Base-by-base conservation (phyloP, 306 rosid genomes). In the Trichosanthes truncata region DNA sequence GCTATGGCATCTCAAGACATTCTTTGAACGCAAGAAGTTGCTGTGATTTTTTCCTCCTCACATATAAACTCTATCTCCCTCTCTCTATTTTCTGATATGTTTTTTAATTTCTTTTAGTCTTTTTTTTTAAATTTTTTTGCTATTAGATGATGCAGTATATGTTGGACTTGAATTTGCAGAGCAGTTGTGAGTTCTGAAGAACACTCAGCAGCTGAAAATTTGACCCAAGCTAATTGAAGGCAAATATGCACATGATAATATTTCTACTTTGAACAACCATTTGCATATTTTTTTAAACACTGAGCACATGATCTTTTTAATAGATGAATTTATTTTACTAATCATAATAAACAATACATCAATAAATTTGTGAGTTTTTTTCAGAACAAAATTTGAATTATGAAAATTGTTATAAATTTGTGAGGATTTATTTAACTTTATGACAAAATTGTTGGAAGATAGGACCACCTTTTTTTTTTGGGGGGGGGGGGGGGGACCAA, bases 1-100 rank as follows among this genome's bases (percentile, higher is more conserved):
- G 74, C 78, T 92, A 68, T 94, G 97, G 98, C 94, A 95, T 88
- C 88, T 95, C 87, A 95, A 91, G 93, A 49, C 94, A 63, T 95
- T 91, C 89, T 95, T 95, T 77, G 92, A 90, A 89, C 89, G 96
- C 89, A 95, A 92, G 91, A 95, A 93, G 85, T 87, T 93, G 83
- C 92, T 93, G 60, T 91, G 84, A 86, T 79, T 76, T 78, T 43
- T 33, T 43, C 26, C 23, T 72, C 76, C 78, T 73, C 36, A 4
- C 20, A 18, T 75, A 11, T 45, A 5, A 31, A n/a, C 76, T 65
- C 52, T 63, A 56, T 1, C 25, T 66, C 74, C 65, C 53, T 5
- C 60, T 21, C 49, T 52, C 8, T 18, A 29, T 80, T 78, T 79
- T 78, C 57, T 46, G 63, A 72, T 73, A 76, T n/a, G 0, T 45